Evolutionary conservation across 139 green algal species (phyloP).

Genomic region (Chlamydomonas schloesseri): DNA sequence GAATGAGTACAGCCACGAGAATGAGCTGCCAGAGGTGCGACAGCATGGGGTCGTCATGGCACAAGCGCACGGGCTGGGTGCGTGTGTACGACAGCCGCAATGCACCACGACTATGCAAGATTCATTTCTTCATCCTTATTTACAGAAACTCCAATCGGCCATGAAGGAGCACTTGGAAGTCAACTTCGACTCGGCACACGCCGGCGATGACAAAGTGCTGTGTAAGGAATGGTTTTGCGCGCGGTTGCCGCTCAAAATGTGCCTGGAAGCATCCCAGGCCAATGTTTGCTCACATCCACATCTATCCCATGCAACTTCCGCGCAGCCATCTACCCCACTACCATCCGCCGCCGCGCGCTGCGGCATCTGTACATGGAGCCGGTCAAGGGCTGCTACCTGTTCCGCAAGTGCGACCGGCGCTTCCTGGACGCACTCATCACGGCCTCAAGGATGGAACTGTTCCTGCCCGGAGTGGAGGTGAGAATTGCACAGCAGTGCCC

Average conservation of each 20-base stretch:
- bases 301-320: background rate
- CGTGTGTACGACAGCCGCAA: too few relatives aligned
- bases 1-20: slow-evolving; percentile 32
- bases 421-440: slow-evolving; percentile 77
- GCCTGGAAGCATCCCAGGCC: too few relatives aligned
- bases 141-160: slow-evolving; percentile 43
- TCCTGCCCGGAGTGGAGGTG: slow-evolving; percentile 58
- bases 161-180: slow-evolving; percentile 80
- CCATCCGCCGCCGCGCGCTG: slow-evolving; percentile 47
- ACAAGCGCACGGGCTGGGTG: too few relatives aligned
- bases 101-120: too few relatives aligned
- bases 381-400: slow-evolving; percentile 71
- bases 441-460: slow-evolving; percentile 66
- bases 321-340: slow-evolving; percentile 59
- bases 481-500: too few relatives aligned
- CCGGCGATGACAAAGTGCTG: slow-evolving; percentile 66
- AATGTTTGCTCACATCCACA: background rate
- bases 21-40: slow-evolving; percentile 34
- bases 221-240: background rate
- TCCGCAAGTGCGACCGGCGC: slow-evolving; percentile 57
- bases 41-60: background rate
- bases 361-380: slow-evolving; percentile 66
- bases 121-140: background rate
- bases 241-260: too few relatives aligned
- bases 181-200: slow-evolving; percentile 72